Conservation (phyloP, 177 flowering plant genomes). For the Vitis hybrid region DNA sequence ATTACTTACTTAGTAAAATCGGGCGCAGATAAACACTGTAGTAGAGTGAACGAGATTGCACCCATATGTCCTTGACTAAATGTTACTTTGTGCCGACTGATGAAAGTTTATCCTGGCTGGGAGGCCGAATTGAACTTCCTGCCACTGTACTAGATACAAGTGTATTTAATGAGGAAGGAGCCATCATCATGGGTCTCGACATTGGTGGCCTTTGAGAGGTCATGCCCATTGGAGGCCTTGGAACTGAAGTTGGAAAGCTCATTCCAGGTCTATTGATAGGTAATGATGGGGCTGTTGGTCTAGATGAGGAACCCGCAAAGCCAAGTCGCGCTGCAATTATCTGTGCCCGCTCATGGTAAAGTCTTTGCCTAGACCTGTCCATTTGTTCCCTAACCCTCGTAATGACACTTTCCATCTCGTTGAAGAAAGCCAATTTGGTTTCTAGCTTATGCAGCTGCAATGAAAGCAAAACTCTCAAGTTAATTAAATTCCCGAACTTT, state of each 20-base stretch:
- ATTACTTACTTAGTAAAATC: conserved; percentile 26
- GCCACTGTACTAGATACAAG: conserved; percentile 28
- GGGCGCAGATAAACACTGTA: not conserved
- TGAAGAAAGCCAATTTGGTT: conserved; percentile 67
- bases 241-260: conserved; percentile 44
- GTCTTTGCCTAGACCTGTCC: conserved; percentile 81
- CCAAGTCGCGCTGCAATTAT: conserved; percentile 90
- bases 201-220: conserved; percentile 48
- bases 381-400: conserved; percentile 77
- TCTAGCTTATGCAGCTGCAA: conserved; percentile 91
- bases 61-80: conserved; percentile 8
- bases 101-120: conserved; percentile 44
- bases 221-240: conserved; percentile 47
- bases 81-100: conserved; percentile 40
- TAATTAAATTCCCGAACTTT: not conserved
- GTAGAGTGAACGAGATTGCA: conserved; percentile 2
- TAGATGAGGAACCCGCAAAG: conserved; percentile 57
- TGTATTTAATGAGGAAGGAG: conserved; percentile 31
- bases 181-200: conserved; percentile 39
- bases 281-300: conserved; percentile 46
- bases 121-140: conserved; percentile 45
- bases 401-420: conserved; percentile 66
- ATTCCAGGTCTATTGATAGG: conserved; percentile 54
- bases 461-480: conserved; percentile 6
- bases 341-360: conserved; percentile 84